Conservation (phyloP, 164 flowering plant genomes). For the Piper longum region DNA sequence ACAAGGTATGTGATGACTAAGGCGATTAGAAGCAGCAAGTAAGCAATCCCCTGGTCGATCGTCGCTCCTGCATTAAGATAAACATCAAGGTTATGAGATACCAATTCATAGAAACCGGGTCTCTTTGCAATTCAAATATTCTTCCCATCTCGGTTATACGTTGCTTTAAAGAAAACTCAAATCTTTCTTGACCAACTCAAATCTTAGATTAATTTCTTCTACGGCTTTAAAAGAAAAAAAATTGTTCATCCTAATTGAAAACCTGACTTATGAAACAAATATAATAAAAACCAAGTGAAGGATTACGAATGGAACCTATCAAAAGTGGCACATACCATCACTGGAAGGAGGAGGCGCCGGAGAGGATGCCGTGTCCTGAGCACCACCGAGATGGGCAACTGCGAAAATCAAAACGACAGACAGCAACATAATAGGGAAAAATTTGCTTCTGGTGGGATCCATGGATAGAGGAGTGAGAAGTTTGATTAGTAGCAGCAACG, state of each 20-base stretch:
- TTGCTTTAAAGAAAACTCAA: too few relatives aligned
- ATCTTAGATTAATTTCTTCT: too few relatives aligned
- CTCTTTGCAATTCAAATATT: too few relatives aligned
- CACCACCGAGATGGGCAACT: slow-evolving; percentile 8
- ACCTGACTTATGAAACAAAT: neutral
- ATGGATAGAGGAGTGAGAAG: too few relatives aligned
- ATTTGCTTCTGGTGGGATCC: too few relatives aligned
- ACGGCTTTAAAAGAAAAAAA: too few relatives aligned
- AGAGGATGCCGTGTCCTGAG: slow-evolving; percentile 8
- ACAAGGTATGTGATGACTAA: slow-evolving; percentile 43
- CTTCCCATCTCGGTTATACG: too few relatives aligned
- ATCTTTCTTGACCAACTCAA: too few relatives aligned
- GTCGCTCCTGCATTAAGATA: slow-evolving; percentile 20
- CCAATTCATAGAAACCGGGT: neutral
- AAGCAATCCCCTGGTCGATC: slow-evolving; percentile 59
- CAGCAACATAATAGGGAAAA: too few relatives aligned
- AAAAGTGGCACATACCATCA: slow-evolving; percentile 6
- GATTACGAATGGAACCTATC: neutral
- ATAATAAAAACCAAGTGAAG: neutral
- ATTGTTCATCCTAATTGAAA: neutral
- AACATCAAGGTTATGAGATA: neutral
- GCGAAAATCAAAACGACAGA: slow-evolving; percentile 1
- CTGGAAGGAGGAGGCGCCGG: slow-evolving; percentile 11
- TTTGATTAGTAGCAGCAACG: too few relatives aligned
- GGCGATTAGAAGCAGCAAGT: slow-evolving; percentile 36